phyloP scores from a whole-genome alignment of 148 eudicot species.

The Vaccinium darrowii region DNA sequence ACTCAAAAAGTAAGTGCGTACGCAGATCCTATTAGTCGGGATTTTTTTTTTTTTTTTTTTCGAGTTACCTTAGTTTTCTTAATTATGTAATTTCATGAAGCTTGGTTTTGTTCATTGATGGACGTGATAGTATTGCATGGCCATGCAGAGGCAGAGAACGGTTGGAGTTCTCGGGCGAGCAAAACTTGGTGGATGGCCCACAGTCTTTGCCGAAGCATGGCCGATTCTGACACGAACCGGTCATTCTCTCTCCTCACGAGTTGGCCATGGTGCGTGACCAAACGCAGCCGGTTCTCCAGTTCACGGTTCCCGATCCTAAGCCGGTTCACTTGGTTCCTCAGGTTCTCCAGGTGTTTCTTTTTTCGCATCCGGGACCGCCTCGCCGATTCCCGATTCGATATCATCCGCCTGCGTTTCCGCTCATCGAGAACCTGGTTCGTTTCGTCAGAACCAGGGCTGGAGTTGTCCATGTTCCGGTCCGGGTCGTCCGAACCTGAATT shows the following conservation, averaged over 20 bases:
- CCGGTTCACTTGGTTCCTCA: conserved; percentile 40
- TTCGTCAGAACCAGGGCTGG: conserved; percentile 8
- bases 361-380: conserved; percentile 63
- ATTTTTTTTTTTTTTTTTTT: not conserved
- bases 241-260: conserved; percentile 37
- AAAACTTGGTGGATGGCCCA: conserved; percentile 33
- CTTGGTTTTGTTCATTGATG: conserved; percentile 24
- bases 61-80: not conserved
- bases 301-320: conserved; percentile 38
- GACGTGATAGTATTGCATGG: conserved; percentile 17
- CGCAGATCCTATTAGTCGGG: not conserved
- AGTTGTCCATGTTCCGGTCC: not conserved
- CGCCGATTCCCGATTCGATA: conserved; percentile 58
- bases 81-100: conserved; percentile 6
- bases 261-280: conserved; percentile 27
- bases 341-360: conserved; percentile 47
- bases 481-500: conserved; percentile 14
- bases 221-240: conserved; percentile 31
- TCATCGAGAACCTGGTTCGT: conserved; percentile 31
- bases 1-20: not conserved
- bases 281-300: conserved; percentile 36
- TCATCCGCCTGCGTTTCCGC: conserved; percentile 52
- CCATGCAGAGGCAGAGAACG: conserved; percentile 21
- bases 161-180: conserved; percentile 37
- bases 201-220: conserved; percentile 38